Evolutionary conservation across 83 land plant species (phyloP).

Genomic region (Thuja plicata): DNA sequence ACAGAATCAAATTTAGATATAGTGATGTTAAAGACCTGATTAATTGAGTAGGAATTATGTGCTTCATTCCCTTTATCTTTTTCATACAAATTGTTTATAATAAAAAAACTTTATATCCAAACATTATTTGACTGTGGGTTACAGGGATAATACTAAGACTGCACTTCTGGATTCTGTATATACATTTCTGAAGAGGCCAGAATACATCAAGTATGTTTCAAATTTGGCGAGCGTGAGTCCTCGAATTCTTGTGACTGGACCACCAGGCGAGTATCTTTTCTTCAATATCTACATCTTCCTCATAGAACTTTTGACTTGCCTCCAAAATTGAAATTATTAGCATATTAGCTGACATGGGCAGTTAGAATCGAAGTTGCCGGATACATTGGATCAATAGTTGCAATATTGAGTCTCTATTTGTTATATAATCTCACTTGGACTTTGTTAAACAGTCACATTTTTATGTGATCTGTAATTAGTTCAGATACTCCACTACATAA

Average conservation of each 20-base stretch:
- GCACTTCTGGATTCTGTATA: conserved; percentile 43
- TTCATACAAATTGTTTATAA: neutral
- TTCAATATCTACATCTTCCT: neutral
- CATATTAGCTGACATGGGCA: neutral
- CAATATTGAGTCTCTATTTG: neutral
- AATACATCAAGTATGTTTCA: conserved; percentile 29
- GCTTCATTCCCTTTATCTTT: too few species aligned
- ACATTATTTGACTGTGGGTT: neutral
- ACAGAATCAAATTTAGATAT: neutral
- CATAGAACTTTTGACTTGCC: neutral
- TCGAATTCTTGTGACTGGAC: conserved; percentile 42
- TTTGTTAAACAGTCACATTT: neutral
- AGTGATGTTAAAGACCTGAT: neutral
- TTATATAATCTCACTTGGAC: neutral
- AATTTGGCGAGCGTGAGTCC: conserved; percentile 38
- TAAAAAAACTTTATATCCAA: neutral
- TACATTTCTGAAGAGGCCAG: conserved; percentile 40
- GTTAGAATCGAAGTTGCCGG: neutral
- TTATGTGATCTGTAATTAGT: too few species aligned
- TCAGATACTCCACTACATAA: too few species aligned
- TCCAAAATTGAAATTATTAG: neutral
- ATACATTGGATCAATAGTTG: neutral
- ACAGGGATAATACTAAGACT: conserved; percentile 41
- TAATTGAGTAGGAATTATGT: neutral
- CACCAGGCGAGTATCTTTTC: conserved; percentile 28